Evolutionary conservation across 805 yeast species (phyloP).

Genomic region (Saccharomycopsis sp.): DNA sequence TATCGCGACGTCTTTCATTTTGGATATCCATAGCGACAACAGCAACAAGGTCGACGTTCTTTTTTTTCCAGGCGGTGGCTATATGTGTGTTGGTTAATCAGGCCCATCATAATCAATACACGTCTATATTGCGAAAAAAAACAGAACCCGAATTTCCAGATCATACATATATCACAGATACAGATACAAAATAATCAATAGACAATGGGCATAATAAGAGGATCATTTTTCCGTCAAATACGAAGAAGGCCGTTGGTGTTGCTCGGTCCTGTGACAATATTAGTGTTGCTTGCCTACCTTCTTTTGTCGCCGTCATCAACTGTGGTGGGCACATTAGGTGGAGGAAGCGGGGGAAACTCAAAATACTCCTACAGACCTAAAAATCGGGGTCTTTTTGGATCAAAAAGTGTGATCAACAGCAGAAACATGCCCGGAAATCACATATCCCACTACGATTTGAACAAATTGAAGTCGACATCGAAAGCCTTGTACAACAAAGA

Average conservation of each 20-base stretch:
- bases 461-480: conserved; percentile 64
- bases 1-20: too few species aligned
- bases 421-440: conserved; percentile 63
- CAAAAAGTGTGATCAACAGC: neutral
- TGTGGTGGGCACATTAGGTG: neutral
- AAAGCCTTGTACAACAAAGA: conserved; percentile 72
- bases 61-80: too few species aligned
- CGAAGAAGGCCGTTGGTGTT: conserved; percentile 53
- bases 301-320: conserved; percentile 32
- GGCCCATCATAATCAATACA: too few species aligned
- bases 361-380: conserved; percentile 44
- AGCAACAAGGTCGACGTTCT: too few species aligned
- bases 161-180: neutral
- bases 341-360: conserved; percentile 24
- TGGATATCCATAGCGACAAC: too few species aligned
- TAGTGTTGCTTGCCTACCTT: conserved; percentile 37
- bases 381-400: conserved; percentile 42
- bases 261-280: conserved; percentile 40
- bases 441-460: conserved; percentile 78
- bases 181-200: neutral
- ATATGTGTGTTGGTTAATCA: too few species aligned
- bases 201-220: conserved; percentile 25
- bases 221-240: conserved; percentile 41
- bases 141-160: too few species aligned
- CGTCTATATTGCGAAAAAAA: too few species aligned